Percentiles rank a stretch among this genome's conserved stretches.
phyloP scores from a whole-genome alignment of 352 stramenopile species.

The Pythium brassicae region DNA sequence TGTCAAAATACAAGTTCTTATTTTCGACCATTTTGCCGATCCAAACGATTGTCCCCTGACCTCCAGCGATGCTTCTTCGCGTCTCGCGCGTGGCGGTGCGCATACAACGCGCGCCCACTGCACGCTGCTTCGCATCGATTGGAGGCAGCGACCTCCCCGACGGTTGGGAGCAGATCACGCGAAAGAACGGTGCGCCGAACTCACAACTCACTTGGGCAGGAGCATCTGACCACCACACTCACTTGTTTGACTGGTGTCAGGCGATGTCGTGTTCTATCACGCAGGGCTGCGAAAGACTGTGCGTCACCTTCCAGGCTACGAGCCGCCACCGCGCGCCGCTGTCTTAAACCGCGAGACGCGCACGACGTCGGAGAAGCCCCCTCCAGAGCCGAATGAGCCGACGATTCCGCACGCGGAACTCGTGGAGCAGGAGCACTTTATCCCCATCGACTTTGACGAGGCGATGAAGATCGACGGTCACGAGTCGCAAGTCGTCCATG shows the following conservation, averaged over 20 bases:
- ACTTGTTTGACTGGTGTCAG: constrained; percentile 18
- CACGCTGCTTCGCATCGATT: neutral
- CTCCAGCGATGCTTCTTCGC: neutral
- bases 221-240: neutral
- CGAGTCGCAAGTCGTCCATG: constrained; percentile 82
- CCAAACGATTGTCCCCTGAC: no score
- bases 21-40: no score
- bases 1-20: no score
- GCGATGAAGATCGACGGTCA: constrained; percentile 75
- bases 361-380: neutral
- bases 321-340: neutral
- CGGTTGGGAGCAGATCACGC: constrained; percentile 57
- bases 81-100: neutral
- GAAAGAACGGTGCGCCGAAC: constrained; percentile 40
- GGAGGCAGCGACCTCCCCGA: constrained; percentile 23
- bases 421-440: constrained; percentile 54
- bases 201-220: no score
- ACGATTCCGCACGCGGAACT: constrained; percentile 19
- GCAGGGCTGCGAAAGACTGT: constrained; percentile 55
- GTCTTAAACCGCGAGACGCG: neutral
- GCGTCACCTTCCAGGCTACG: constrained; percentile 36
- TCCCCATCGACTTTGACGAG: constrained; percentile 82
- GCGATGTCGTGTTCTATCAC: constrained; percentile 66
- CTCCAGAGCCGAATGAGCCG: constrained; percentile 6
- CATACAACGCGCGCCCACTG: neutral